phyloP scores from a whole-genome alignment of 1,284 basidiomycete genomes.

The Cutaneotrichosporon cavernicola region DNA sequence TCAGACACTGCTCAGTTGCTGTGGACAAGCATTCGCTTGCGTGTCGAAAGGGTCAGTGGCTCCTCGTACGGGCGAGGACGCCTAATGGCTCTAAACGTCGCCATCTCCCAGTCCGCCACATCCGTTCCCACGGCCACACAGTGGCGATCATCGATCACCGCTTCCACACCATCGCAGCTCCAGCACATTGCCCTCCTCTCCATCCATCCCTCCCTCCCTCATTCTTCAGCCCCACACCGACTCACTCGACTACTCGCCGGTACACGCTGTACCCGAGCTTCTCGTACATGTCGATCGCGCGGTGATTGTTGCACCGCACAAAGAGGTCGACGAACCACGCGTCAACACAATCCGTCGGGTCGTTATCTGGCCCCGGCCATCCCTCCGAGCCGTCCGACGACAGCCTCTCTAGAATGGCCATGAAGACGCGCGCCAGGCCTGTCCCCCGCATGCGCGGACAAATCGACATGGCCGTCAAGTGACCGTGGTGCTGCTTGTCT shows the following conservation, averaged over 20 bases:
- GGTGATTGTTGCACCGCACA: constrained; percentile 51
- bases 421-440: constrained; percentile 50
- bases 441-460: constrained; percentile 45
- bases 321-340: constrained; percentile 54
- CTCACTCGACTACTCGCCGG: constrained; percentile 53
- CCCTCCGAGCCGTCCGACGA: constrained; percentile 29
- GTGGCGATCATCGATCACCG: no score
- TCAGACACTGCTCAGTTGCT: neutral
- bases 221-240: constrained; percentile 7
- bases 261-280: constrained; percentile 53
- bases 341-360: constrained; percentile 39
- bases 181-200: neutral
- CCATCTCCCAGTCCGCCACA: no score
- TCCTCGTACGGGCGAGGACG: no score
- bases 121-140: no score
- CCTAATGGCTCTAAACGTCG: no score
- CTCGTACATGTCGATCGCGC: constrained; percentile 54
- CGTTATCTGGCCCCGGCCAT: constrained; percentile 16
- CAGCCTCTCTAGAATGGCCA: constrained; percentile 48
- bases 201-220: neutral
- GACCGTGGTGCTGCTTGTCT: constrained; percentile 50
- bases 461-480: constrained; percentile 53
- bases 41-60: no score
- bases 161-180: neutral
- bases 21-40: no score